Base-by-base conservation (phyloP, 306 rosid species). In the Dalbergia cultrata region DNA sequence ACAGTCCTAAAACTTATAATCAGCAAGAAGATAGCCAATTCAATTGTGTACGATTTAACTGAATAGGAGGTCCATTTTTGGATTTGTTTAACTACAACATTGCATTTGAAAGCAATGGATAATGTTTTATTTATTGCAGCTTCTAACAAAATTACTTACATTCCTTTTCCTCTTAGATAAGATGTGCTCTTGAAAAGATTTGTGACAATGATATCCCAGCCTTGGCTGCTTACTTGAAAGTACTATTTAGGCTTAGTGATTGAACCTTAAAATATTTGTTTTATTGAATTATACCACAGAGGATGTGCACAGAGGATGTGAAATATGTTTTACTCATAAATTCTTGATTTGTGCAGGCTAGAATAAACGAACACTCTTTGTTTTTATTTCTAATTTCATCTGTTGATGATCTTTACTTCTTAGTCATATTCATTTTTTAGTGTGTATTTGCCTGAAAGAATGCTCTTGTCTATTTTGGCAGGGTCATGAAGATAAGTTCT, bases 401-500 rank as follows among this genome's bases (percentile, higher is more conserved):
- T 26, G 59, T 69, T 79, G 31, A n/a, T 31, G 79, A n/a, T 26
- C 13, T 35, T 57, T 80, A 70, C 68, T 60, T 22, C 31, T 26
- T 1, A 54, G 13, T 71, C 57, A 63, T 60, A 60, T 41, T 69
- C 47, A 69, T 50, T 62, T 49, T 79, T 39, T 65, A 13, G 49
- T 74, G 60, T 68, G 21, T 78, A 58, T 65, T 84, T 35, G 53
- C 57, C 43, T 39, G 68, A 78, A 72, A 74, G 54, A 70, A 67
- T 63, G 56, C 45, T 72, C 31, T 67, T 82, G 53, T 45, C 59
- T 57, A 80, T 84, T 58, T 81, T 89, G 72, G 57, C 88, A 96
- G 99, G 99, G 97, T 74, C 98, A 96, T 84, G 99, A 96, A 75
- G 99, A 91, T 66, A 96, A 79, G 79, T 96, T 96, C 85, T 96